A percentile compares a stretch with the other conserved stretches of the same genome.
phyloP scores from a whole-genome alignment of 768 basidiomycete genomes.

The Boletellus ananas region DNA sequence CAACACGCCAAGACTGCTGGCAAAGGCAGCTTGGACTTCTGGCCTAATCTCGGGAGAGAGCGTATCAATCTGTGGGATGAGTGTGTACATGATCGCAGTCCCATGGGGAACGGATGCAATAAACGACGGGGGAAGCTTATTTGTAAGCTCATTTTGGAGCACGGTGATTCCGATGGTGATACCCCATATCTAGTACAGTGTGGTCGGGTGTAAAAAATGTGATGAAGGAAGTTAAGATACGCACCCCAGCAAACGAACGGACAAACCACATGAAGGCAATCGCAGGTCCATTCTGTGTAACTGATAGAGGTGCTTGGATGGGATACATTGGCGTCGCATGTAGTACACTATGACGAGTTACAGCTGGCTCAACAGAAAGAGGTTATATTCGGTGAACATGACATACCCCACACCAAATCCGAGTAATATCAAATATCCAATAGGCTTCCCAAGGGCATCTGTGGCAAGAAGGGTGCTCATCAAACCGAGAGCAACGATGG shows the following conservation, averaged over 20 bases:
- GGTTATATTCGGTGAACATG: no score
- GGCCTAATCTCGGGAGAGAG: constrained; percentile 33
- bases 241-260: constrained; percentile 27
- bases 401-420: constrained; percentile 17
- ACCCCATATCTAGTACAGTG: constrained; percentile 45
- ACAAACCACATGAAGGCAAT: constrained; percentile 35
- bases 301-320: constrained; percentile 30
- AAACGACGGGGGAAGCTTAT: constrained; percentile 39
- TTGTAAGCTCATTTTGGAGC: constrained; percentile 47
- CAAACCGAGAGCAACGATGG: constrained; percentile 34
- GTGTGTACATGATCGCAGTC: constrained; percentile 40
- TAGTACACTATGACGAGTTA: no score
- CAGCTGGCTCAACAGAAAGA: no score
- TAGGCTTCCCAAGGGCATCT: constrained; percentile 4
- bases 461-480: constrained; percentile 22
- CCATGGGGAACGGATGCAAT: constrained; percentile 32
- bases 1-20: constrained; percentile 33
- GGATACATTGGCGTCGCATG: constrained; percentile 32
- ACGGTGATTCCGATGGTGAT: constrained; percentile 47
- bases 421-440: constrained; percentile 9
- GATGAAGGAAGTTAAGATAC: not conserved
- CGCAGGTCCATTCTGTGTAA: constrained; percentile 36
- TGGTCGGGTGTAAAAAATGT: not conserved
- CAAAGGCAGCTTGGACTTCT: constrained; percentile 42
- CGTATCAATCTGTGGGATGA: constrained; percentile 41